Evolutionary conservation across 306 rosid genomes (phyloP), one percentile per base, ranked within the genome.

Genomic region (Fragaria vesca): DNA sequence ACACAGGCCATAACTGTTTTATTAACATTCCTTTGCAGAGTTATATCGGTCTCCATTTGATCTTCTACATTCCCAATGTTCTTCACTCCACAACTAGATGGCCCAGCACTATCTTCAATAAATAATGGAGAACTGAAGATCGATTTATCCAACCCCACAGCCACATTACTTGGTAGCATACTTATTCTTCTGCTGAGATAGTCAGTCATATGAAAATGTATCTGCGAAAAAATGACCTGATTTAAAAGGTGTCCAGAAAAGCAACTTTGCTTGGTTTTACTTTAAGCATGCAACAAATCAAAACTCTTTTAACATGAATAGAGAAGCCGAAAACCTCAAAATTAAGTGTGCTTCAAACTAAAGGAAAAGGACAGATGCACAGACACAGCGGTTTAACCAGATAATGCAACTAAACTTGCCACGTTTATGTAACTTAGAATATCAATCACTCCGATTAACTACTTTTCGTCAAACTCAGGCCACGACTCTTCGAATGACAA

Each of bases 211-310:
- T 34, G 34, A 57, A 61, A 74, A 55, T 32, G 61, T 62, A 73
- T 72, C 87, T 87, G 85, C 82, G 68, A 36, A 47, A 42, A 74
- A 51, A 10, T 61, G 20, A 65, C 43, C 15, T 40, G 65, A 69
- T 46, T 72, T 20, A 74, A 17, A 66, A 52, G 50, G 42, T 63
- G n/a, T 4, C 55, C 20, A 61, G 50, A 79, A 63, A 26, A 68
- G 20, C 8, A 51, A 71, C 60, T 73, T 28, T 55, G 40, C 48
- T 63, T 43, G 66, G 26, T 55, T 45, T 57, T 65, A 36, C 61
- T 48, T 63, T n/a, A 34, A 12, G 47, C 52, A 65, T 26, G 15
- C 32, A 54, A 38, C 16, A 18, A 16, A 42, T 42, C 1, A 38
- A 13, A 58, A 21, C 8, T 12, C 77, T 16, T 42, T 54, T 9